Base-by-base conservation (phyloP, 2,329 filamentous ascomycete genomes). In the Talaromyces sp. region DNA sequence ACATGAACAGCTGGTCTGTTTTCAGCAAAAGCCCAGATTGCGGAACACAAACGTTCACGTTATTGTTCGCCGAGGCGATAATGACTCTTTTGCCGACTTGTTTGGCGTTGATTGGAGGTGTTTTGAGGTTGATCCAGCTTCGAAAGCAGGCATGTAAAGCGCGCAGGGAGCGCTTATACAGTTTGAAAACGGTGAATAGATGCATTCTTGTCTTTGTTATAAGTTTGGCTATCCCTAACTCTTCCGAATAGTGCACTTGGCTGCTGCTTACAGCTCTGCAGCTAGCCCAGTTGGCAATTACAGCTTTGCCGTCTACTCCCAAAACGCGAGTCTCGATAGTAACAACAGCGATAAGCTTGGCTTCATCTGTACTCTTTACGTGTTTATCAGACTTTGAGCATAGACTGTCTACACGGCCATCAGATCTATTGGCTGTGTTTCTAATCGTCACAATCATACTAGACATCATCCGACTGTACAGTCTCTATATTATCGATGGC, bases 21-120 rank as follows among this genome's bases (percentile, higher is more conserved):
- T 56, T 56, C 35, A 56, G 35, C 33, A 40, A 16, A 5, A 40
- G 33, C 25, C 33, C 12, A 28, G 2, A 18, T 40, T 56, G 35
- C n/a, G 54, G 54, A 35, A 39, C 54, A 35, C 54, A 40, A 35
- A 56, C 21, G 8, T 56, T 56, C 16, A 56, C 54, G n/a, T 31
- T 56, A 14, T 9, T 56, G 18, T 56, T 56, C 16, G 14, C 33
- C 12, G 54, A 56, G 33, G 23, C 35, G 14, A 56, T 56, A 39
- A 56, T 56, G 54, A 39, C 18, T 37, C 54, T 56, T 25, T 40
- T 56, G 54, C 54, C 35, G 12, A 39, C 35, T 14, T 56, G 54
- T 25, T 18, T 56, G 33, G 54, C 35, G 11, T 25, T 56, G 6
- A 7, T 40, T 11, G 21, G 23, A 5, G 54, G 18, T 25, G 35